Conservation (phyloP, 2,329 filamentous ascomycete species). For the Phaeosphaeriaceae sp. region DNA sequence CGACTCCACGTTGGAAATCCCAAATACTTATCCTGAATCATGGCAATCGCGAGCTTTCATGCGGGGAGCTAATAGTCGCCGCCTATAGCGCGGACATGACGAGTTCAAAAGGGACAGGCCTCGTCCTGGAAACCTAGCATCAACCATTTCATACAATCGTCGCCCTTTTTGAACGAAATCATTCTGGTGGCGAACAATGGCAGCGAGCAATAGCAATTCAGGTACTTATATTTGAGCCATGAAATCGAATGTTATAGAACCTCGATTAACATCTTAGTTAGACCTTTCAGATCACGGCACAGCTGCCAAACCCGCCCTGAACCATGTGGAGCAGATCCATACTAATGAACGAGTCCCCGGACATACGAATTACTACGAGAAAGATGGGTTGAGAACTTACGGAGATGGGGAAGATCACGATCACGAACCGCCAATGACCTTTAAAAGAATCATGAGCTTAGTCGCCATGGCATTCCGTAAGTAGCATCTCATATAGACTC, state of each 20-base stretch:
- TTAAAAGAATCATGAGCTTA: conserved; percentile 59
- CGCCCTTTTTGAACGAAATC: background rate
- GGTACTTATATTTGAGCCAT: background rate
- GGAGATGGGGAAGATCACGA: conserved; percentile 25
- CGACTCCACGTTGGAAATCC: background rate
- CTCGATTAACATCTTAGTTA: background rate
- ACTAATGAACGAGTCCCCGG: conserved; percentile 47
- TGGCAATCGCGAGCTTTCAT: background rate
- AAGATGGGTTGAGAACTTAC: conserved; percentile 52
- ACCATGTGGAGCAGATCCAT: conserved; percentile 42
- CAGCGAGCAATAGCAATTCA: background rate
- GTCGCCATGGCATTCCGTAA: conserved; percentile 47
- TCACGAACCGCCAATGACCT: conserved; percentile 13
- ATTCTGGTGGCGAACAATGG: background rate
- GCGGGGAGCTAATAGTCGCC: background rate
- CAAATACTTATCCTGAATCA: background rate
- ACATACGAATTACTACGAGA: conserved; percentile 55
- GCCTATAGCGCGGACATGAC: background rate
- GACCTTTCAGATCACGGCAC: conserved; percentile 15
- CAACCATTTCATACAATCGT: background rate
- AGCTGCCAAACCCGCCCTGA: conserved; percentile 8
- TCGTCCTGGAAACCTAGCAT: background rate
- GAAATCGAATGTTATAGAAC: background rate
- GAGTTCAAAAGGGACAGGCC: background rate
- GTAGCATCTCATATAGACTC: background rate